Conservation (phyloP, 352 stramenopile species). For the Phytophthora idaei region DNA sequence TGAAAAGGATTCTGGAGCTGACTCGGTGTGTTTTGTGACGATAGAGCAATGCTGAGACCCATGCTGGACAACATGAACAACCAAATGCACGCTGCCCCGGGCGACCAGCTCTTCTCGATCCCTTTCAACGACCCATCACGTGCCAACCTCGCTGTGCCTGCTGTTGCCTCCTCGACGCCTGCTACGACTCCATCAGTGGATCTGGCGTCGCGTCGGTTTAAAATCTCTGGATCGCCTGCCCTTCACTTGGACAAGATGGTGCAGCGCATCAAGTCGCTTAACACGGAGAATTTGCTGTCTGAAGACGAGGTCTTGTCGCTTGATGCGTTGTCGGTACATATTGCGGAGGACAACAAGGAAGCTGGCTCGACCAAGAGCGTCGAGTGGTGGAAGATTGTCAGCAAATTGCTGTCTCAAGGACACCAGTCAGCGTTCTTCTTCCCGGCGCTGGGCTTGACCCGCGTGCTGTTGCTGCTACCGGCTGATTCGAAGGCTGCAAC, state of each 20-base stretch:
- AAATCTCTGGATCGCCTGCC: slow-evolving; percentile 53
- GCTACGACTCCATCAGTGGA: slow-evolving; percentile 2
- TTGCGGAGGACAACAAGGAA: slow-evolving; percentile 31
- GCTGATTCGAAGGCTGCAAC: slow-evolving; percentile 26
- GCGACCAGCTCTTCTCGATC: slow-evolving; percentile 64
- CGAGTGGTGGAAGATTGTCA: slow-evolving; percentile 52
- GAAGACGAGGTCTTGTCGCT: slow-evolving; percentile 41
- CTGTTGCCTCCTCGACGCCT: not conserved
- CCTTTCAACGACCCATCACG: slow-evolving; percentile 73
- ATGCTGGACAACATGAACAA: slow-evolving; percentile 88
- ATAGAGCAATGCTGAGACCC: slow-evolving; percentile 76
- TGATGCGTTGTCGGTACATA: slow-evolving; percentile 27
- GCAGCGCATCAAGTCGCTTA: slow-evolving; percentile 44
- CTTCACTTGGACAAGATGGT: slow-evolving; percentile 62
- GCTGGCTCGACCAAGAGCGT: slow-evolving; percentile 16
- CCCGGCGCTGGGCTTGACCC: slow-evolving; percentile 59
- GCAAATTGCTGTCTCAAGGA: slow-evolving; percentile 47
- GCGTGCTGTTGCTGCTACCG: slow-evolving; percentile 60
- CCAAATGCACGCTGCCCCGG: slow-evolving; percentile 61
- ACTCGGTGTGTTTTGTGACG: slow-evolving; percentile 1
- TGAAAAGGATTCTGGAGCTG: slow-evolving; percentile 1
- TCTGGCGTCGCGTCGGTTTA: slow-evolving; percentile 54
- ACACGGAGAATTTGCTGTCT: slow-evolving; percentile 35
- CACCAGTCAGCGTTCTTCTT: slow-evolving; percentile 53
- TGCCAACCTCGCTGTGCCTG: slow-evolving; percentile 20